A percentile compares a stretch with the other conserved stretches of the same genome.
Conservation (phyloP, 2,329 filamentous ascomycete genomes). For the Sphaerulina vaccinii region DNA sequence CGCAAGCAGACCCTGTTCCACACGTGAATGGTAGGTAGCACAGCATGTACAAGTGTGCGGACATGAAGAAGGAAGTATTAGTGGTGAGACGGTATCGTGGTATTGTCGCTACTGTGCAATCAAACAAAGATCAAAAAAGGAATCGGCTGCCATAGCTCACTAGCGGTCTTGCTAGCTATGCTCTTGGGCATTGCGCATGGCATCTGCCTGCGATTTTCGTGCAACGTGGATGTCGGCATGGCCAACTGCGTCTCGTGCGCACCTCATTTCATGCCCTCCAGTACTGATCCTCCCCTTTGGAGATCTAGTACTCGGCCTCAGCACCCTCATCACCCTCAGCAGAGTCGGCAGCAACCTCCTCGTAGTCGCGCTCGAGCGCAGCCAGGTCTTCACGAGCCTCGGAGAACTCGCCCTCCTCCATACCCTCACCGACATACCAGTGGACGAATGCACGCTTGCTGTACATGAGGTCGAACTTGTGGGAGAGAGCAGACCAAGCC, state of each 20-base stretch:
- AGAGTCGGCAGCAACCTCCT: conserved; percentile 95
- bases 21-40: not conserved
- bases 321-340: conserved; percentile 79
- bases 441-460: conserved; percentile 99
- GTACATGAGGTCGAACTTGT: conserved; percentile 99
- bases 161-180: conserved; percentile 17
- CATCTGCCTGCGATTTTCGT: conserved; percentile 8
- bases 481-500: conserved; percentile 92
- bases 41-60: not conserved
- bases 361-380: conserved; percentile 96
- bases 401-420: conserved; percentile 99
- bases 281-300: not conserved
- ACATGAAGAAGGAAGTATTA: not conserved
- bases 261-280: not conserved
- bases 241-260: conserved; percentile 7
- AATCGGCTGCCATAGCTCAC: conserved; percentile 13
- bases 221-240: conserved; percentile 2
- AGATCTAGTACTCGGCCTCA: conserved; percentile 86
- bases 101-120: conserved; percentile 18
- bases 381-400: conserved; percentile 98
- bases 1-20: not conserved
- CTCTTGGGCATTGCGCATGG: conserved; percentile 10
- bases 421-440: conserved; percentile 99
- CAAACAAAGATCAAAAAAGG: conserved; percentile 18
- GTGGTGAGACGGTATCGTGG: conserved; percentile 12